Evolutionary conservation across 106 monocot genomes (phyloP), one percentile per base, ranked within the genome.

Genomic region (Chionographis japonica): DNA sequence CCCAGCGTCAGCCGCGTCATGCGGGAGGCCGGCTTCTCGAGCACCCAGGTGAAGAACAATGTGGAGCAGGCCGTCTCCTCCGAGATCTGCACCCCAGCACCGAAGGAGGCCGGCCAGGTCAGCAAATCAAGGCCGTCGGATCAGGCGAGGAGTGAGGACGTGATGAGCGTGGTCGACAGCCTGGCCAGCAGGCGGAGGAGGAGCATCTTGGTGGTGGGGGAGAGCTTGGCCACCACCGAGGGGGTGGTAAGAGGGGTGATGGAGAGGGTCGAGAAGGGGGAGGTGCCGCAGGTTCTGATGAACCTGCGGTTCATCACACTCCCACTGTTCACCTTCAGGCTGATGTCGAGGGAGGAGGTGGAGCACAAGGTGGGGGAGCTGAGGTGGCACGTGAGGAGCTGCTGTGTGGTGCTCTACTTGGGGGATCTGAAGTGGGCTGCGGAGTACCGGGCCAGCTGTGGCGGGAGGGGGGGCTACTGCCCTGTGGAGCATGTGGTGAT

Each of bases 11-110:
- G 84, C 68, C 64, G 85, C 18, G 83, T 83, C 41, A 88, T 88
- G 90, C 67, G 78, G 27, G 90, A 90, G 65, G 90, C 90, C 18
- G 90, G 85, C 4, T 90, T 90, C 73, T 85, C 86, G 0, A 90
- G 85, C 43, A 83, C 85, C 37, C 85, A 83, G 43, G 90, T 90
- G 39, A 90, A 90, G 78, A 72, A 51, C 62, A 83, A 86, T 39
- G 74, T 86, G 27, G 86, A 87, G 72, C 70, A 79, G 39, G 76
- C 79, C 4, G 77, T 83, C 27, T 71, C 77, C 6, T n/a, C 75
- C 50, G 81, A 81, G 58, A 62, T 42, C 53, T 37, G 79, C 49
- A 54, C 58, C 52, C 65, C 72, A 63, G 74, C 39, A 15, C 58
- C 74, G 53, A 63, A 52, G 16, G 54, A 75, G 50, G 57, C 82